A percentile compares a stretch with the other conserved stretches of the same genome.
Evolutionary conservation across 352 stramenopile species (phyloP).

Genomic region (Globisporangium echinulatum): DNA sequence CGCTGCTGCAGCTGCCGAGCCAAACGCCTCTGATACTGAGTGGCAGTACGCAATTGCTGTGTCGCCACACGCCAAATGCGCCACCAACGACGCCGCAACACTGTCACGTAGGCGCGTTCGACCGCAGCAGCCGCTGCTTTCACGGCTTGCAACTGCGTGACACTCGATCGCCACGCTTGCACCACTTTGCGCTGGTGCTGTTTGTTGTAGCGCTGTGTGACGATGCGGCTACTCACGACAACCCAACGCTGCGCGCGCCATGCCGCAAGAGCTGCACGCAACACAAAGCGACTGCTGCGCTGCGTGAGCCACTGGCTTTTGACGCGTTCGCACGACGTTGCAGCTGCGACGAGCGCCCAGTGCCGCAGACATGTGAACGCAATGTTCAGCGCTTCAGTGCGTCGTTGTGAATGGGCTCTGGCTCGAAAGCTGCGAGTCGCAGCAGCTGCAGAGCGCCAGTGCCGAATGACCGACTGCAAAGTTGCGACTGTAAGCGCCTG

Average conservation of each 20-base stretch:
- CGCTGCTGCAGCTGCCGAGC: too few relatives aligned
- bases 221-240: neutral
- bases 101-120: too few relatives aligned
- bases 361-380: slow-evolving; percentile 37
- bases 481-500: slow-evolving; percentile 12
- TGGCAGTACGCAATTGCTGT: too few relatives aligned
- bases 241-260: slow-evolving; percentile 17
- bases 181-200: too few relatives aligned
- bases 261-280: slow-evolving; percentile 14
- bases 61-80: too few relatives aligned
- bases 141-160: neutral
- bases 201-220: neutral
- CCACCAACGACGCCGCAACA: too few relatives aligned
- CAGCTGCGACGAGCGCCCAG: slow-evolving; percentile 28
- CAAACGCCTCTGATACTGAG: too few relatives aligned
- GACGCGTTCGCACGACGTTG: slow-evolving; percentile 17
- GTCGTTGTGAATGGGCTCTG: slow-evolving; percentile 5
- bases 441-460: slow-evolving; percentile 12
- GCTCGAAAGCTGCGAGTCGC: slow-evolving; percentile 12
- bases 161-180: neutral
- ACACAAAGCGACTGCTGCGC: slow-evolving; percentile 12
- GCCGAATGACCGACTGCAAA: slow-evolving; percentile 11
- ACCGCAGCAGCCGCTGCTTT: neutral
- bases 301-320: slow-evolving; percentile 35
- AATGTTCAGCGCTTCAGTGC: slow-evolving; percentile 22